These are phyloP conservation scores for Withania somnifera DNA, from an alignment of 305 asterid genomes.

Conservation along the genomic window DNA sequence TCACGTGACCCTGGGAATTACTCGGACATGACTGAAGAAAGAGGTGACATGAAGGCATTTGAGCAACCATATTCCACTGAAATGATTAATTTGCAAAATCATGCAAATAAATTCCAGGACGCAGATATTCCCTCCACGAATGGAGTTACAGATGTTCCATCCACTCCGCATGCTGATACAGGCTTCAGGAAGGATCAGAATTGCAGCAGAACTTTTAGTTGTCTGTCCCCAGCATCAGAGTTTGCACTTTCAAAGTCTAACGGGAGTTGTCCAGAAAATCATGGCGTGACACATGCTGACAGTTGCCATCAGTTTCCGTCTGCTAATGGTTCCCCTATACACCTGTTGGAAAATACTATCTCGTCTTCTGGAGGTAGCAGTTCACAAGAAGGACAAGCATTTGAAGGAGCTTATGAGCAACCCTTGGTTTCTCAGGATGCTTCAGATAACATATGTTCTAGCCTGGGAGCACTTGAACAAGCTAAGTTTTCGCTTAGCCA, in stretches of 20 bases:
- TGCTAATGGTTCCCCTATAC: constrained; percentile 6
- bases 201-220: constrained; percentile 7
- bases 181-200: constrained; percentile 17
- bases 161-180: constrained; percentile 12
- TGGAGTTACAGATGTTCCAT: constrained; percentile 9
- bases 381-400: constrained; percentile 9
- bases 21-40: constrained; percentile 79
- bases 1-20: constrained; percentile 67
- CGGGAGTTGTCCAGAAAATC: constrained; percentile 23
- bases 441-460: constrained; percentile 35
- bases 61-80: constrained; percentile 16
- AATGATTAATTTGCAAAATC: constrained; percentile 16
- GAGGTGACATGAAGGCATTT: constrained; percentile 38
- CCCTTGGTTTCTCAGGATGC: constrained; percentile 36
- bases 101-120: constrained; percentile 16
- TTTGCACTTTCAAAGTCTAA: constrained; percentile 27
- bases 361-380: constrained; percentile 10
- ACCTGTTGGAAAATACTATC: constrained; percentile 6
- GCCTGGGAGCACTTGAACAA: constrained; percentile 55
- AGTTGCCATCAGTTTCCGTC: constrained; percentile 3
- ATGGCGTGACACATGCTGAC: constrained; percentile 7
- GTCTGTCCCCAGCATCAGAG: constrained; percentile 29
- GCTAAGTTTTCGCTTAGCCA: constrained; percentile 56
- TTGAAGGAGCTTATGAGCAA: constrained; percentile 23
- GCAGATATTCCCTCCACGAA: constrained; percentile 9